phyloP scores from a whole-genome alignment of 2,329 filamentous ascomycete species.

The Helotiales sp. region DNA sequence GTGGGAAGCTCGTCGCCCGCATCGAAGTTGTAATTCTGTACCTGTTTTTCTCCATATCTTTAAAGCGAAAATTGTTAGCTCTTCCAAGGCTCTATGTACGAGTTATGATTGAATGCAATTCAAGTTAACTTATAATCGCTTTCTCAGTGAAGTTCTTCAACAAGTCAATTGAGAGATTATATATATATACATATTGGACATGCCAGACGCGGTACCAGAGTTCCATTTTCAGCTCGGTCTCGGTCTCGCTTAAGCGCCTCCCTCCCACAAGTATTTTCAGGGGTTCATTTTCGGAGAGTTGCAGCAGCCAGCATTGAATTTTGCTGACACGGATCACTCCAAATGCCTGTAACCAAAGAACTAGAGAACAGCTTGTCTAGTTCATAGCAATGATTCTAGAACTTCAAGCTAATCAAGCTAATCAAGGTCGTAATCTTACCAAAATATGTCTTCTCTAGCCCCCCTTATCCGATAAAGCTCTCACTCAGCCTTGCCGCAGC shows the following conservation, averaged over 20 bases:
- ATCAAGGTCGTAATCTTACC: neutral
- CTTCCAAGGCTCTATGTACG: slow-evolving; percentile 22
- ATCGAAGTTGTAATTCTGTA: slow-evolving; percentile 38
- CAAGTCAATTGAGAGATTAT: too few species aligned
- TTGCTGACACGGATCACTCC: neutral
- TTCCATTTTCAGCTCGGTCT: neutral
- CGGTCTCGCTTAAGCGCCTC: neutral
- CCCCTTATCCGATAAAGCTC: neutral
- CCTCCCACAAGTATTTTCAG: neutral
- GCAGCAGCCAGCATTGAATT: neutral
- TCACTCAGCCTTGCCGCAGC: slow-evolving; percentile 4
- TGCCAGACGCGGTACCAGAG: neutral
- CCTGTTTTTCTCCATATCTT: slow-evolving; percentile 8
- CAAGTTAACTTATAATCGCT: neutral
- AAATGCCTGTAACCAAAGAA: neutral
- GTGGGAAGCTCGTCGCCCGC: slow-evolving; percentile 55
- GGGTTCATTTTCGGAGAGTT: neutral
- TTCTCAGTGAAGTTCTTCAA: neutral
- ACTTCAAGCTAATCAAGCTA: neutral
- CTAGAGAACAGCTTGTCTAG: neutral
- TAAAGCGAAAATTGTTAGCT: slow-evolving; percentile 20
- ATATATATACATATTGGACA: too few species aligned
- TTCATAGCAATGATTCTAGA: too few species aligned
- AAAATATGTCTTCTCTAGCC: neutral
- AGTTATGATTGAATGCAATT: slow-evolving; percentile 11